Conservation (phyloP, 352 stramenopile genomes). For the Globisporangium nunn region DNA sequence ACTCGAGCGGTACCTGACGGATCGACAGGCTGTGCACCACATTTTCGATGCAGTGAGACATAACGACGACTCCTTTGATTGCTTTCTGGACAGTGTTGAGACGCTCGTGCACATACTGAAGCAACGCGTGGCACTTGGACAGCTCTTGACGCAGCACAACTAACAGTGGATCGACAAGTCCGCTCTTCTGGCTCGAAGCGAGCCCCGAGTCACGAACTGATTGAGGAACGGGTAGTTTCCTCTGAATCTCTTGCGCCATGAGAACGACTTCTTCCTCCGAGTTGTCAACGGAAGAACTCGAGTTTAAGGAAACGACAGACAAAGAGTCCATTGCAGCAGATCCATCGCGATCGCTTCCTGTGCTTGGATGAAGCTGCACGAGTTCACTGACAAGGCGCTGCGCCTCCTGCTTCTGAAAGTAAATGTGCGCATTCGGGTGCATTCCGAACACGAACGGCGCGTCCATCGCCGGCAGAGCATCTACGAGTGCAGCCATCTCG, state of each 20-base stretch:
- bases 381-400: constrained; percentile 32
- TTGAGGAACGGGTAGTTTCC: constrained; percentile 15
- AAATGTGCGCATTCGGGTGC: constrained; percentile 74
- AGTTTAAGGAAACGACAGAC: constrained; percentile 24
- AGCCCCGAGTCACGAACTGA: neutral
- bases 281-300: neutral
- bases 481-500: constrained; percentile 43
- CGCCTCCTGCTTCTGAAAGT: constrained; percentile 52
- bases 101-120: constrained; percentile 29
- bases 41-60: constrained; percentile 50
- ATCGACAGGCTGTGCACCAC: constrained; percentile 40
- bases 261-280: constrained; percentile 15
- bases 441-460: constrained; percentile 73
- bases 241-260: constrained; percentile 18
- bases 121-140: constrained; percentile 33
- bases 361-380: constrained; percentile 28
- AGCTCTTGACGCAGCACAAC: constrained; percentile 70
- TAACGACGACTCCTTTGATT: constrained; percentile 43
- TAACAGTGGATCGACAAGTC: constrained; percentile 34
- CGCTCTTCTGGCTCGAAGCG: neutral
- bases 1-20: constrained; percentile 52
- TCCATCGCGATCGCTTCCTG: neutral
- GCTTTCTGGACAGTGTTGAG: constrained; percentile 46
- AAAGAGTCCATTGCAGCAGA: neutral
- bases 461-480: constrained; percentile 39